Evolutionary conservation across 306 rosid genomes (phyloP), one percentile per base, ranked within the genome.

Genomic region (Sindora glabra): DNA sequence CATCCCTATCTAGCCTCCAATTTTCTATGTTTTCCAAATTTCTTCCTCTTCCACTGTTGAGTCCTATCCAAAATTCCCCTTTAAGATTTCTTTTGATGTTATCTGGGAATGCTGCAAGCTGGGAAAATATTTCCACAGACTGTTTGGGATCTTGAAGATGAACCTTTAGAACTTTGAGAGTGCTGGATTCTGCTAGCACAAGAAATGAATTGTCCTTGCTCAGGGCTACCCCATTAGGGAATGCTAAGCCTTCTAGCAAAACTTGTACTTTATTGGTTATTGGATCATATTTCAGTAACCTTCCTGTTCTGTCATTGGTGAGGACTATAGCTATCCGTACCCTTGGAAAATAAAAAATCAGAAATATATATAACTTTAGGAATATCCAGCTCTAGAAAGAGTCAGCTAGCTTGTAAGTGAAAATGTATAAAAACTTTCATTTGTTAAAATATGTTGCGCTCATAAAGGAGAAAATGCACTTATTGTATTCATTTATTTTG

Each of bases 161-260:
- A 45, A 65, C 8, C 73, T 58, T 83, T 10, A 38, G 59, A 26
- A 83, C 29, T 21, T 17, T 57, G 1, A 6, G 22, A 0, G 78
- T 48, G 0, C 76, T 48, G 11, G 60, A 64, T 46, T 78, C 90
- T 0, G 78, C 79, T 3, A 83, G 16, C 5, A 83, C 48, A 33
- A 86, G 68, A 47, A 80, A 83, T 0, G 88, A 76, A 0, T 9
- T 69, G 70, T 83, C 80, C 14, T 64, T 44, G 71, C 79, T 86
- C 12, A 81, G 72, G 13, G 88, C 95, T 37, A 86, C 79, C 2
- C 95, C 95, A 17, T 83, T 79, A 0, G 95, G 79, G 50, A 86
- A 78, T 25, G 78, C 83, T 17, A 86, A 62, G 19, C 65, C 81
- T 2, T 46, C 29, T 16, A 71, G 61, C 52, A 83, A 39, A 1